These are phyloP conservation scores for Lotus japonicus DNA, from an alignment of 306 rosid species.

Conservation along the genomic window DNA sequence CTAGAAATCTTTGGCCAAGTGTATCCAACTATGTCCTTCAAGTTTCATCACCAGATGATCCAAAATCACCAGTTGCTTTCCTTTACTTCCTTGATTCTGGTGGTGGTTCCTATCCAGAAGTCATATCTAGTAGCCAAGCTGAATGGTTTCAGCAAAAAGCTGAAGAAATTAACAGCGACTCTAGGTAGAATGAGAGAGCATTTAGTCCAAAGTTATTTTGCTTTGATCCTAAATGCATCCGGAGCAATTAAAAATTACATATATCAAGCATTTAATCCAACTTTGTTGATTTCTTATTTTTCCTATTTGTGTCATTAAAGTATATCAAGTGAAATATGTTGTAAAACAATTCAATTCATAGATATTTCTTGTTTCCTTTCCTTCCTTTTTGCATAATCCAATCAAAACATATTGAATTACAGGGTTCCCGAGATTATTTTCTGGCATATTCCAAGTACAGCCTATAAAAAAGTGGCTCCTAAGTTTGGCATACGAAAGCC, in stretches of 20 bases:
- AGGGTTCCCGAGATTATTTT: constrained; percentile 79
- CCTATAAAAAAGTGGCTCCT: constrained; percentile 63
- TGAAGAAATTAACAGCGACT: constrained; percentile 48
- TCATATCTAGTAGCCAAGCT: constrained; percentile 59
- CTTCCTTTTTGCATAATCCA: constrained; percentile 2
- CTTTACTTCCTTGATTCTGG: constrained; percentile 87
- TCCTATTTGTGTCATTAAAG: background rate
- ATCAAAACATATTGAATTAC: constrained; percentile 16
- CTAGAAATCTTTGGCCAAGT: constrained; percentile 76
- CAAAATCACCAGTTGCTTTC: constrained; percentile 45
- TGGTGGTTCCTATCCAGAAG: constrained; percentile 84
- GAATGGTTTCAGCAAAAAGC: constrained; percentile 61
- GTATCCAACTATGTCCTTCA: constrained; percentile 66
- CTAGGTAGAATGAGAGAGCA: constrained; percentile 38
- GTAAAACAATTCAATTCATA: background rate
- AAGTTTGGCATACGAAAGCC: constrained; percentile 41
- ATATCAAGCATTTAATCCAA: too few species aligned
- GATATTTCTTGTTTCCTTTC: background rate
- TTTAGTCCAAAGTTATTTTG: background rate
- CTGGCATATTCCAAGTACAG: constrained; percentile 87
- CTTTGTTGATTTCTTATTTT: background rate
- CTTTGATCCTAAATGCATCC: background rate
- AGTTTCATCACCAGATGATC: constrained; percentile 39
- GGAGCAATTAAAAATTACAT: background rate
- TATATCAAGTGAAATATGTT: background rate